These are phyloP conservation scores for Typha latifolia DNA, from an alignment of 176 grass and related monocot genomes.

Conservation along the genomic window DNA sequence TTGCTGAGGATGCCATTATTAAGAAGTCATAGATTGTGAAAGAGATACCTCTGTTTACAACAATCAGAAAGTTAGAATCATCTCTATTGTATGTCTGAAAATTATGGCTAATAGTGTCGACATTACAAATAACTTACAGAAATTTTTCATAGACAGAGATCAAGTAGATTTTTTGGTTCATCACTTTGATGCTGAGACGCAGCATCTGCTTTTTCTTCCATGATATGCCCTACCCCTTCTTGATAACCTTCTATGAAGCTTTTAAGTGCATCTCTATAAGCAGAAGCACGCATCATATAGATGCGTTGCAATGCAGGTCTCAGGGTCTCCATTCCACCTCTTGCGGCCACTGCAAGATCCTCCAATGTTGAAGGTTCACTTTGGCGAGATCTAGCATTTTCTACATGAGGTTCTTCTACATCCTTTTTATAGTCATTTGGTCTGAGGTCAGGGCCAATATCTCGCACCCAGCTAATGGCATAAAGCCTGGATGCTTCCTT, in stretches of 20 bases:
- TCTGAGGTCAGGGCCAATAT: conserved; percentile 48
- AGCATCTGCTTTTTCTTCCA: conserved; percentile 25
- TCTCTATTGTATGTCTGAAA: neutral
- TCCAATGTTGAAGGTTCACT: conserved; percentile 24
- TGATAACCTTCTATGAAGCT: conserved; percentile 42
- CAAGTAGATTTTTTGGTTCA: conserved; percentile 15
- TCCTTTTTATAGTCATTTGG: conserved; percentile 34
- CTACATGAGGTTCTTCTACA: neutral
- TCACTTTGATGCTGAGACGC: neutral
- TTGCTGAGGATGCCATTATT: no score
- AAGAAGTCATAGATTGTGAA: no score
- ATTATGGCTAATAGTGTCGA: neutral
- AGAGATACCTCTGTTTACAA: no score
- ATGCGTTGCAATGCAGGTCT: conserved; percentile 30
- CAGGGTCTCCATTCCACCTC: conserved; percentile 39
- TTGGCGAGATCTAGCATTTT: neutral
- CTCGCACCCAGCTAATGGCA: conserved; percentile 19
- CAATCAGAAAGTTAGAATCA: no score
- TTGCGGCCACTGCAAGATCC: conserved; percentile 33
- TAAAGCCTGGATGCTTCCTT: conserved; percentile 66
- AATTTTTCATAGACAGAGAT: neutral
- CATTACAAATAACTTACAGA: neutral
- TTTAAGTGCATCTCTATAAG: conserved; percentile 26
- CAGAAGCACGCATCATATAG: conserved; percentile 34
- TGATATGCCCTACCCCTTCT: conserved; percentile 25